phyloP scores from a whole-genome alignment of 345 rosid genomes.

The Ceriops decandra region DNA sequence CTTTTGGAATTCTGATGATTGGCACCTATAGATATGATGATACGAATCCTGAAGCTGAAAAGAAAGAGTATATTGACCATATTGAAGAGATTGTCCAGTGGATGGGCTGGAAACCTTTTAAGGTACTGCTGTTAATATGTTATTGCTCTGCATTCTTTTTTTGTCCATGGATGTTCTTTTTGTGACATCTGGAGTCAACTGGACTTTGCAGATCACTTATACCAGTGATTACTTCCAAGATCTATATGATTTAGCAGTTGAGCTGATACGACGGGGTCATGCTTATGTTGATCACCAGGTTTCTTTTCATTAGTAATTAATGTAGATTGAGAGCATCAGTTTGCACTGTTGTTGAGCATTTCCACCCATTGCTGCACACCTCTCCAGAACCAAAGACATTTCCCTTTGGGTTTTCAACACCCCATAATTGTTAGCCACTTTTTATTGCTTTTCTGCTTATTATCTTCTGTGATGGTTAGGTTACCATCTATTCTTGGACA shows the following conservation, averaged over 20 bases:
- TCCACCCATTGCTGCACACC: not conserved
- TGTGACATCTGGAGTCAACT: constrained; percentile 16
- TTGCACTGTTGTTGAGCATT: not conserved
- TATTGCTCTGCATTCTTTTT: not conserved
- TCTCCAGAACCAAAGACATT: too few relatives aligned
- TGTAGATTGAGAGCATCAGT: not conserved
- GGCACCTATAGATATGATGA: constrained; percentile 66
- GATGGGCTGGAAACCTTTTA: constrained; percentile 99
- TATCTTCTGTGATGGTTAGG: not conserved
- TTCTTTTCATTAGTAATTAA: not conserved
- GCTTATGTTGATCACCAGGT: constrained; percentile 99
- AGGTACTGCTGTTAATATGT: constrained; percentile 39
- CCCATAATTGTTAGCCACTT: too few relatives aligned
- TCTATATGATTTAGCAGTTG: constrained; percentile 85
- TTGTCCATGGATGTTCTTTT: constrained; percentile 7
- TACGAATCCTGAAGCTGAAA: constrained; percentile 98
- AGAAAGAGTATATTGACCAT: constrained; percentile 92
- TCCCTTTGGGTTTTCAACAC: too few relatives aligned
- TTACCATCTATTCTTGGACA: not conserved
- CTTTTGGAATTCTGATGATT: not conserved
- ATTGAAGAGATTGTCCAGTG: constrained; percentile 90
- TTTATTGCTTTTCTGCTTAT: too few relatives aligned
- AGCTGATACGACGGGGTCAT: constrained; percentile 81
- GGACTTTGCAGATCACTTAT: constrained; percentile 71
- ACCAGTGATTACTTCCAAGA: constrained; percentile 98